These are phyloP conservation scores for Wickerhamiella musiphila DNA, from an alignment of 805 yeast genomes.

Conservation along the genomic window DNA sequence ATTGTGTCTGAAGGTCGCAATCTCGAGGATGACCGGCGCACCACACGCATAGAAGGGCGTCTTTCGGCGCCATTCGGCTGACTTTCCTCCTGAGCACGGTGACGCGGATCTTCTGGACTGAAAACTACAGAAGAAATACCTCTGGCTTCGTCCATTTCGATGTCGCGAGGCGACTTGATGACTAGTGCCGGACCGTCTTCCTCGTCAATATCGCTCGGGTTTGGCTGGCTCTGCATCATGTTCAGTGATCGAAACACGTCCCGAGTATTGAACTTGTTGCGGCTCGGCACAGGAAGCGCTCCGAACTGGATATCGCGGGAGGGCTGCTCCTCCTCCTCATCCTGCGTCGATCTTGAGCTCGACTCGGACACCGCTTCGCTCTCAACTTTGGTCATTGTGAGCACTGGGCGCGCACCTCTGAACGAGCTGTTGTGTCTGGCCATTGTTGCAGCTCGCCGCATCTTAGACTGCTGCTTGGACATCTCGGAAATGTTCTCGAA, in stretches of 20 bases:
- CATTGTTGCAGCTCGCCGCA: constrained; percentile 63
- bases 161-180: constrained; percentile 62
- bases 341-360: not conserved
- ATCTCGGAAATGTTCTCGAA: constrained; percentile 65
- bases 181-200: constrained; percentile 65
- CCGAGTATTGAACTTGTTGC: constrained; percentile 37
- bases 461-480: constrained; percentile 62
- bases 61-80: not conserved
- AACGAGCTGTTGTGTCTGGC: constrained; percentile 27
- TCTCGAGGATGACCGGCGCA: too few species aligned
- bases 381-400: not conserved
- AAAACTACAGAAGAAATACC: constrained; percentile 8
- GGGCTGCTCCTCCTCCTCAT: constrained; percentile 1
- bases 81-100: not conserved
- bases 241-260: constrained; percentile 75
- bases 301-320: constrained; percentile 39
- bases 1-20: not conserved
- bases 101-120: not conserved
- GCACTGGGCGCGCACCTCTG: too few species aligned
- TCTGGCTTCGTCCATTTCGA: constrained; percentile 25
- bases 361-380: not conserved
- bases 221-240: constrained; percentile 36
- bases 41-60: too few species aligned
- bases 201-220: constrained; percentile 20
- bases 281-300: constrained; percentile 32